Base-by-base conservation (phyloP, 2,329 filamentous ascomycete species). In the Colletotrichum somersetense region DNA sequence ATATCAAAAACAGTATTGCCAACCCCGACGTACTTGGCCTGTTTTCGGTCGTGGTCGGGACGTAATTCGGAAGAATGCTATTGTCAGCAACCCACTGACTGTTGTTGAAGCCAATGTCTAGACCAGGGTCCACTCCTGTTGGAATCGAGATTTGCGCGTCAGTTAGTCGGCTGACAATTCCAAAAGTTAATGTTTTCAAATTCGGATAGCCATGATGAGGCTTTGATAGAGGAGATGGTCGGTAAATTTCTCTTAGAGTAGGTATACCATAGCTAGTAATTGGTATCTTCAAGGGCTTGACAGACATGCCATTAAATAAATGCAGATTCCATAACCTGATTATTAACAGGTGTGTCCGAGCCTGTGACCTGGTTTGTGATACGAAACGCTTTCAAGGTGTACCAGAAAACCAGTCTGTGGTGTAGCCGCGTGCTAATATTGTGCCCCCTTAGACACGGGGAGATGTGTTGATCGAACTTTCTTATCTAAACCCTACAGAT, bases 21-120 rank as follows among this genome's bases (percentile, higher is more conserved):
- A 5, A 11, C 12, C 1, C 10, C 1, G 3, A 52, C 64, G 18
- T 16, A 66, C 64, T 61, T 38, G 55, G 64, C 5, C 33, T 58
- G 14, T 38, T 42, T 20, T 61, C 53, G 1, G 55, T 50, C 30
- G 64, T 66, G 23, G 14, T 26, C 2, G 55, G 64, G 10, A 48
- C 18, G 23, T 66, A 66, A 18, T 66, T 66, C 6, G 64, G 64
- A 11, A 16, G 55, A 10, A 61, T 7, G 2, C 10, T 10, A 3
- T 66, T 66, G 30, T 66, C 64, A 8, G 23, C 33, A 11, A 33
- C 16, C 64, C 64, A 66, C 18, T 40, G 42, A 14, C 23, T 18
- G n/a, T 20, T 38, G 16, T 61, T 14, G 14, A 38, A 44, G 33
- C 55, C 64, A 61, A n/a, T 4, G 38, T 66, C 64, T 1, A 48